phyloP scores from a whole-genome alignment of 192 early-diverging fungal genomes.

The Backusella tuberculispora region DNA sequence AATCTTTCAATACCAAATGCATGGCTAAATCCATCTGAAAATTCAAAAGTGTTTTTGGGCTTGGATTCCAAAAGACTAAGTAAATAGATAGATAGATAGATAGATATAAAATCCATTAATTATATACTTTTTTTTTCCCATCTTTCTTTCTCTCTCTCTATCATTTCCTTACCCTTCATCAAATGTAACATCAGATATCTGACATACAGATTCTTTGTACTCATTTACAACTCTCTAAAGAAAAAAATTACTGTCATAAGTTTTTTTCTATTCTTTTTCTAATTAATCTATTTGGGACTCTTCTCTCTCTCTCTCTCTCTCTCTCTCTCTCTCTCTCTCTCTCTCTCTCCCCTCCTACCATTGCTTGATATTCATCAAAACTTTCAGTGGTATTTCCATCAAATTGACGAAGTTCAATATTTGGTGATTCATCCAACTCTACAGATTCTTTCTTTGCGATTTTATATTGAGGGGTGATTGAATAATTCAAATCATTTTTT shows the following conservation, averaged over 20 bases:
- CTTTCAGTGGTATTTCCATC: conserved; percentile 58
- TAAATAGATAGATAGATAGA: no score
- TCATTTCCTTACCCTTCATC: conserved; percentile 63
- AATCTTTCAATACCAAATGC: conserved; percentile 81
- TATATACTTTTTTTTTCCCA: not conserved
- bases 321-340: not conserved
- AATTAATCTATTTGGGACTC: not conserved
- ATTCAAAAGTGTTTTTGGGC: conserved; percentile 89
- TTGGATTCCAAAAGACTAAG: conserved; percentile 55
- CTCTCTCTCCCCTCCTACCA: conserved; percentile 44
- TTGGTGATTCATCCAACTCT: conserved; percentile 69
- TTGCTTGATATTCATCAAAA: conserved; percentile 76
- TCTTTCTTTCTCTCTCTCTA: no score
- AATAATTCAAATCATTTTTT: conserved; percentile 58
- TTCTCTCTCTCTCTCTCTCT: not conserved
- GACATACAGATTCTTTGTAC: conserved; percentile 93
- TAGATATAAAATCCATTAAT: not conserved
- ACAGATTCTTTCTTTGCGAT: conserved; percentile 77
- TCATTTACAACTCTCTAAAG: conserved; percentile 80
- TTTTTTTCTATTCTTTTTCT: not conserved
- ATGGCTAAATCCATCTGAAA: conserved; percentile 93
- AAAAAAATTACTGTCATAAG: not conserved
- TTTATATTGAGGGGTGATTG: conserved; percentile 83
- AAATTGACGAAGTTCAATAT: conserved; percentile 53
- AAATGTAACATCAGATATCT: conserved; percentile 74